Evolutionary conservation across 345 rosid genomes (phyloP).

Genomic region (Euclidium syriacum): DNA sequence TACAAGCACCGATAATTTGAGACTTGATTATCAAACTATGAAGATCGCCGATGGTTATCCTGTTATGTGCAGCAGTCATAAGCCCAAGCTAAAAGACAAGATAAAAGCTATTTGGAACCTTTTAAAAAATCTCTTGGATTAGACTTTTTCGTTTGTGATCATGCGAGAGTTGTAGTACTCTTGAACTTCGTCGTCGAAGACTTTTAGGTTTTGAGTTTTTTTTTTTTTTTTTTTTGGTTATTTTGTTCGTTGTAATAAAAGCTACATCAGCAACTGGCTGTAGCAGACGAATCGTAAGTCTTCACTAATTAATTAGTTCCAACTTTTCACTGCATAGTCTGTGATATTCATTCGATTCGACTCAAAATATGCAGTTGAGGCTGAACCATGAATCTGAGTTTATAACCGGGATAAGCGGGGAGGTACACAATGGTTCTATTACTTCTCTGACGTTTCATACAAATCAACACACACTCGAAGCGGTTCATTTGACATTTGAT

Average conservation of each 20-base stretch:
- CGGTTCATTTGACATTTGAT: background rate
- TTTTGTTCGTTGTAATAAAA: no score
- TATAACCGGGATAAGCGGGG: background rate
- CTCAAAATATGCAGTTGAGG: background rate
- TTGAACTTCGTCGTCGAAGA: no score
- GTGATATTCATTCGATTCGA: background rate
- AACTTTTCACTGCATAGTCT: background rate
- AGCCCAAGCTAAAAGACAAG: background rate
- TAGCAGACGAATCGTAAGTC: background rate
- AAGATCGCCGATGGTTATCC: background rate
- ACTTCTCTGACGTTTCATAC: slow-evolving; percentile 8
- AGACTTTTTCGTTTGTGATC: background rate
- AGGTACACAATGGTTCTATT: rapidly evolving
- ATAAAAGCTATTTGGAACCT: background rate
- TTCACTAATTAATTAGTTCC: background rate
- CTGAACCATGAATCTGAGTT: slow-evolving; percentile 10
- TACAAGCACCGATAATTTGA: background rate
- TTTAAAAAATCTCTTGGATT: background rate
- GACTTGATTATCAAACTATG: background rate
- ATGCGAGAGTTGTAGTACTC: no score
- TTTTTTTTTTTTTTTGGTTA: no score
- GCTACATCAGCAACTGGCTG: background rate
- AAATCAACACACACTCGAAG: background rate
- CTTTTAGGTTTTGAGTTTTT: no score
- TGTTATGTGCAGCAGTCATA: background rate